A percentile compares a stretch with the other conserved stretches of the same genome.
These are phyloP conservation scores for Sugiyamaella japonica DNA, from an alignment of 1,139 yeast genomes.

Conservation along the genomic window DNA sequence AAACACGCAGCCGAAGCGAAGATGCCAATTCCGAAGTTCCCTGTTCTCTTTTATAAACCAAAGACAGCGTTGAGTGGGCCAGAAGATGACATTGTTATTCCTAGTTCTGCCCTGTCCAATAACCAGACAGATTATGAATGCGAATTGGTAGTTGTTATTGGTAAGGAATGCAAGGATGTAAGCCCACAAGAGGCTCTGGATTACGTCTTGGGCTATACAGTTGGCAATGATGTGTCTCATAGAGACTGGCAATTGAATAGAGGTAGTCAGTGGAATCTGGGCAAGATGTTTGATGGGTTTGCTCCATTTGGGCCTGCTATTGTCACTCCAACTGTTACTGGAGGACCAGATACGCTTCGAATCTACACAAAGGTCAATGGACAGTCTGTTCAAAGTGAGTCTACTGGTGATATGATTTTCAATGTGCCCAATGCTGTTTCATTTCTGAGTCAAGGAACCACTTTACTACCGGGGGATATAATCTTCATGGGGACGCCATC, in stretches of 20 bases:
- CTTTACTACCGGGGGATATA: constrained; percentile 51
- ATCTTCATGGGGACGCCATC: constrained; percentile 57
- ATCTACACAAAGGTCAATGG: constrained; percentile 48
- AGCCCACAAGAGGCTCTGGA: constrained; percentile 46
- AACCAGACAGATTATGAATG: constrained; percentile 56
- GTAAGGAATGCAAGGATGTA: constrained; percentile 50
- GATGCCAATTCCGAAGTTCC: constrained; percentile 46
- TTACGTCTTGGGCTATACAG: constrained; percentile 53
- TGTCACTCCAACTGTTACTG: constrained; percentile 42
- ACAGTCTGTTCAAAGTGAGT: constrained; percentile 47
- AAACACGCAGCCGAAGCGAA: constrained; percentile 36
- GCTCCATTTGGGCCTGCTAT: constrained; percentile 57
- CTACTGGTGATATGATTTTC: constrained; percentile 52
- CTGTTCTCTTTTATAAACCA: constrained; percentile 53
- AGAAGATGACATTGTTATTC: constrained; percentile 45
- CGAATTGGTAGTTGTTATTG: constrained; percentile 55
- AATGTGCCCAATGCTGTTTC: constrained; percentile 48
- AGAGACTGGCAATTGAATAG: constrained; percentile 46
- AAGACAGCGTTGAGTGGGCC: constrained; percentile 46
- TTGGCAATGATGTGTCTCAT: constrained; percentile 57
- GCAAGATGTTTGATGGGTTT: constrained; percentile 57
- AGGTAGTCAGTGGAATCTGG: constrained; percentile 54
- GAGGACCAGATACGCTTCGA: constrained; percentile 40
- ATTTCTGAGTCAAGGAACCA: constrained; percentile 53
- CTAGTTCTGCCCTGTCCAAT: constrained; percentile 33